Conservation (phyloP, 2,329 filamentous ascomycete genomes). For the Claviceps sp. region DNA sequence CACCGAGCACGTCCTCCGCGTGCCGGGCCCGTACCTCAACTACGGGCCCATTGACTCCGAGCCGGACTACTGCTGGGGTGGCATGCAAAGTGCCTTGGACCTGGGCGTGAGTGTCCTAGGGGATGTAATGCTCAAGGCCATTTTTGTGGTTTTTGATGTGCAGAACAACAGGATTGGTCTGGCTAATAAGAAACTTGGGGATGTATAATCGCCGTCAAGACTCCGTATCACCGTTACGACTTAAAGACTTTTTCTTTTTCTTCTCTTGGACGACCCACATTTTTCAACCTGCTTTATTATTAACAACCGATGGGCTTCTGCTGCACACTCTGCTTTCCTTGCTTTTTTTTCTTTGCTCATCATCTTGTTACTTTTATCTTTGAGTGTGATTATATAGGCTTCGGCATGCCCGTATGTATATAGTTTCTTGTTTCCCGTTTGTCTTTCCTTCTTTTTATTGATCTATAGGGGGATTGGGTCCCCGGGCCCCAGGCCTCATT, state of each 20-base stretch:
- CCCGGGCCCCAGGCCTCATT: too few species aligned
- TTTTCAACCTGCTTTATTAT: not conserved
- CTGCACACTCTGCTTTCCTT: not conserved
- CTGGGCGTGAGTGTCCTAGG: conserved; percentile 54
- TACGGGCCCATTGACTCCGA: conserved; percentile 37
- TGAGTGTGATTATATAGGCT: too few species aligned
- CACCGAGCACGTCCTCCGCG: conserved; percentile 33
- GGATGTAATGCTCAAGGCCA: conserved; percentile 65
- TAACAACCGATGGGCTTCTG: too few species aligned
- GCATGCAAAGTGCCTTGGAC: conserved; percentile 47
- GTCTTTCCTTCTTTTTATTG: too few species aligned
- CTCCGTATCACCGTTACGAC: not conserved
- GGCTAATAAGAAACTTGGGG: conserved; percentile 27
- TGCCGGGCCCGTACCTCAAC: conserved; percentile 42
- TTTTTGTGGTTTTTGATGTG: conserved; percentile 60
- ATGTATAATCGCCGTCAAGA: conserved; percentile 5
- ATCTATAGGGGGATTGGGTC: not conserved
- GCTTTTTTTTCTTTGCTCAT: not conserved
- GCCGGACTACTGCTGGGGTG: conserved; percentile 54
- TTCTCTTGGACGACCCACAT: not conserved
- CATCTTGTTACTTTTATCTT: too few species aligned
- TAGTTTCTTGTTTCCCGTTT: not conserved
- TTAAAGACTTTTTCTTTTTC: not conserved
- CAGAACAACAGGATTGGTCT: conserved; percentile 27
- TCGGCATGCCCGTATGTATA: too few species aligned